phyloP scores from a whole-genome alignment of 108 stramenopile species.

The Cyclostephanos tholiformis region DNA sequence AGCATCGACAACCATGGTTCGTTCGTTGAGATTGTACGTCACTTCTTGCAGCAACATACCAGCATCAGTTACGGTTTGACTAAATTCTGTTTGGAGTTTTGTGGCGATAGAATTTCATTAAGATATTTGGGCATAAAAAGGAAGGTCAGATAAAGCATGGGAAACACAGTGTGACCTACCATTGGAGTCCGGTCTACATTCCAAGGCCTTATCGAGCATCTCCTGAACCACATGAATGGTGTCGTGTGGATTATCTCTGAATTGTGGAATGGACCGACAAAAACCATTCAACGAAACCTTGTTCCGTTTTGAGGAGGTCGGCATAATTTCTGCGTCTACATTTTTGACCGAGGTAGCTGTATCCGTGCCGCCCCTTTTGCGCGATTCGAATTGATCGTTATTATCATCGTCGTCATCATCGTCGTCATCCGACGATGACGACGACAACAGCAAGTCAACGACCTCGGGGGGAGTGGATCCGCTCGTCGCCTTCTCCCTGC shows the following conservation, averaged over 20 bases:
- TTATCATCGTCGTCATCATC: neutral
- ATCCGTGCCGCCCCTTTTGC: neutral
- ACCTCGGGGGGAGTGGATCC: neutral
- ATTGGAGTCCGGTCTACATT: neutral
- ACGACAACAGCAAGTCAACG: neutral
- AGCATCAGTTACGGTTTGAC: constrained; percentile 9
- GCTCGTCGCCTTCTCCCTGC: neutral
- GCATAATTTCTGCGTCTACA: neutral
- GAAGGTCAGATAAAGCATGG: neutral
- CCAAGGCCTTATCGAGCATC: neutral
- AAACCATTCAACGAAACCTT: neutral
- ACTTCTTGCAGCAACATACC: constrained; percentile 19
- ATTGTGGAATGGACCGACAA: neutral
- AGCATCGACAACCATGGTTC: constrained; percentile 1
- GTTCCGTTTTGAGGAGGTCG: neutral
- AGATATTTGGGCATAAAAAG: neutral
- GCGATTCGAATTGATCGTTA: too few species aligned
- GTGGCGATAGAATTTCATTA: neutral
- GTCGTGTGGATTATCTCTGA: neutral
- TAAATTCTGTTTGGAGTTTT: constrained; percentile 11
- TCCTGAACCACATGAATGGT: neutral
- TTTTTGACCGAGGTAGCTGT: neutral
- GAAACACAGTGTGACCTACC: constrained; percentile 4
- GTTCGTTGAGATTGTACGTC: constrained; percentile 14
- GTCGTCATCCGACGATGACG: neutral